Evolutionary conservation across 306 rosid genomes (phyloP).

Genomic region (Begonia fuchsioides): DNA sequence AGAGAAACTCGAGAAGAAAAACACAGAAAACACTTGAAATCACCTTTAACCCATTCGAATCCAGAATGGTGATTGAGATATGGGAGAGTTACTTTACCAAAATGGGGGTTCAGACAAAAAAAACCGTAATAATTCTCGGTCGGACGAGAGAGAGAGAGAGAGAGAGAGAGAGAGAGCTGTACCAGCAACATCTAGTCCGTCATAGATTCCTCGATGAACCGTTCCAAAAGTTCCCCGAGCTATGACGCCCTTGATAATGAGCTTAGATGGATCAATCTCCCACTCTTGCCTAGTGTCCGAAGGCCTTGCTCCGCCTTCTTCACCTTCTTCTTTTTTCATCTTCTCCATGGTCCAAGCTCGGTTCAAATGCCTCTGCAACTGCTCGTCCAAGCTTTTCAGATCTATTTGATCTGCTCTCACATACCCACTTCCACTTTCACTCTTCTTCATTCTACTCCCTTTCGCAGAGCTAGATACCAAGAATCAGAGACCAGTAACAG

Average conservation of each 20-base stretch:
- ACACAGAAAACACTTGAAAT: too few relatives aligned
- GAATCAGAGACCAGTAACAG: background rate
- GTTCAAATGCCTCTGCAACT: constrained; percentile 82
- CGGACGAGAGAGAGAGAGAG: too few relatives aligned
- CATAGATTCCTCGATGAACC: constrained; percentile 92
- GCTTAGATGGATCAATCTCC: constrained; percentile 97
- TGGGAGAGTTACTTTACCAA: background rate
- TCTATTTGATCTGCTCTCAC: constrained; percentile 98
- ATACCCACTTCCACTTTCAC: constrained; percentile 63
- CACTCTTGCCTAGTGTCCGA: constrained; percentile 54
- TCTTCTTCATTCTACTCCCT: constrained; percentile 48
- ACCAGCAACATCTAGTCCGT: constrained; percentile 92
- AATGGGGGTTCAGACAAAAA: too few relatives aligned
- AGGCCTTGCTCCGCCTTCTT: constrained; percentile 27
- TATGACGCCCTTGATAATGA: constrained; percentile 55
- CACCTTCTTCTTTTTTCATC: constrained; percentile 51
- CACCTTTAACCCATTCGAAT: too few relatives aligned
- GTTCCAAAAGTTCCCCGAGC: constrained; percentile 99
- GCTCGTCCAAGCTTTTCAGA: constrained; percentile 97
- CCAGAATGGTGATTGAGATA: too few relatives aligned
- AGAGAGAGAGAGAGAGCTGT: background rate
- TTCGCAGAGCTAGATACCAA: background rate
- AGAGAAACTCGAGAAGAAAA: too few relatives aligned
- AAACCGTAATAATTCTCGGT: too few relatives aligned
- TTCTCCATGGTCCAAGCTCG: constrained; percentile 93